These are phyloP conservation scores for Plantago elongata DNA, from an alignment of 257 asterid species.

Conservation along the genomic window DNA sequence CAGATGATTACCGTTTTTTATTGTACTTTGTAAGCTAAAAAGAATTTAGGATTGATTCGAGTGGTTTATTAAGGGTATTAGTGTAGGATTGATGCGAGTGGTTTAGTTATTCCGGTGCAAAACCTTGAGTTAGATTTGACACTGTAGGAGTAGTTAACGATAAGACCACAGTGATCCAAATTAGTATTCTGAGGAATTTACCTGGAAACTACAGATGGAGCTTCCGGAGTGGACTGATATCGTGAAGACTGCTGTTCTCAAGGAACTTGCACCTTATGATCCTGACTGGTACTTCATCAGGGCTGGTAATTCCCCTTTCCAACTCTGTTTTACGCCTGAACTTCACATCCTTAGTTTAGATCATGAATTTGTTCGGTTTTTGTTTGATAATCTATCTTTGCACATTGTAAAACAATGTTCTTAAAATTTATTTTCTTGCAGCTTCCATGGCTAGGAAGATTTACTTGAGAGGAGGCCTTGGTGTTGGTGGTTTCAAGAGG, in stretches of 20 bases:
- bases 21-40: no score
- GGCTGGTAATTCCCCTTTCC: slow-evolving; percentile 49
- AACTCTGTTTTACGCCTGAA: no score
- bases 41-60: no score
- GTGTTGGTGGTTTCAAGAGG: slow-evolving; percentile 80
- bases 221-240: slow-evolving; percentile 95
- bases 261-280: slow-evolving; percentile 92
- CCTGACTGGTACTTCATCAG: slow-evolving; percentile 94
- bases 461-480: slow-evolving; percentile 84
- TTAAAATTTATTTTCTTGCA: slow-evolving; percentile 15
- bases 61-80: no score
- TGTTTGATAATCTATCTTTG: not conserved
- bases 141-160: no score
- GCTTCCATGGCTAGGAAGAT: slow-evolving; percentile 97
- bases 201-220: slow-evolving; percentile 46
- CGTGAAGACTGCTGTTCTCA: slow-evolving; percentile 78
- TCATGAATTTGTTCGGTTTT: not conserved
- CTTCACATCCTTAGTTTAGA: no score
- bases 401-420: not conserved
- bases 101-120: not conserved
- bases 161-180: no score
- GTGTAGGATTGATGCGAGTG: no score
- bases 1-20: no score
- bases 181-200: not conserved
- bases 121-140: no score